A percentile compares a stretch with the other conserved stretches of the same genome.
phyloP scores from a whole-genome alignment of 2,329 filamentous ascomycete species.

The Zopfia rhizophila region DNA sequence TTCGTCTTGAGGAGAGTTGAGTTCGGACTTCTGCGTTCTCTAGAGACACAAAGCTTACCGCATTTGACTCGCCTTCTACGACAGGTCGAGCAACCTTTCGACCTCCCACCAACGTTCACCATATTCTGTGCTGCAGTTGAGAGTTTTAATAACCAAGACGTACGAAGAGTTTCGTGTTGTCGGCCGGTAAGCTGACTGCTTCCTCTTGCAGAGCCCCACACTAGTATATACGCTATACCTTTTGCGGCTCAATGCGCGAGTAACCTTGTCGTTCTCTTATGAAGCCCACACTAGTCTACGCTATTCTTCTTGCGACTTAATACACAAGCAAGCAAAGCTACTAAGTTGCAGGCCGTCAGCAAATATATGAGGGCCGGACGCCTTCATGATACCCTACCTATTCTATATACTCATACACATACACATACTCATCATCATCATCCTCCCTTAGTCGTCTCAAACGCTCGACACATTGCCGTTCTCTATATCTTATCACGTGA shows the following conservation, averaged over 20 bases:
- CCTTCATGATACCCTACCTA: constrained; percentile 17
- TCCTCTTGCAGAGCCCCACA: neutral
- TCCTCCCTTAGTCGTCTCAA: neutral
- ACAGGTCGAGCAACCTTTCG: constrained; percentile 45
- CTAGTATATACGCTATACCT: constrained; percentile 25
- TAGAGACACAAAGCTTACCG: constrained; percentile 28
- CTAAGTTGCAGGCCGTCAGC: no score
- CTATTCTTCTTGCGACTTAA: neutral
- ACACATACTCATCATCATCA: neutral
- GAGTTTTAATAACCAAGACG: no score
- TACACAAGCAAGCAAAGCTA: no score
- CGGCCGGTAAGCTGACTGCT: no score
- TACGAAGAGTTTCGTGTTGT: no score
- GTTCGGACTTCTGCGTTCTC: constrained; percentile 2
- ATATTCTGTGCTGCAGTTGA: no score
- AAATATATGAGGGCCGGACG: neutral
- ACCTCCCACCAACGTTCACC: constrained; percentile 44
- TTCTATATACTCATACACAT: neutral
- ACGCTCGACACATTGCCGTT: neutral
- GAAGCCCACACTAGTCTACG: neutral
- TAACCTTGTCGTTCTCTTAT: constrained; percentile 8
- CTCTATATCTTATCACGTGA: no score
- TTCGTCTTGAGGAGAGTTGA: constrained; percentile 33
- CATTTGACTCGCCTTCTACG: constrained; percentile 43
- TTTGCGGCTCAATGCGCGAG: constrained; percentile 39